phyloP scores from a whole-genome alignment of 2,329 filamentous ascomycete genomes.

The Orbilia oligospora region DNA sequence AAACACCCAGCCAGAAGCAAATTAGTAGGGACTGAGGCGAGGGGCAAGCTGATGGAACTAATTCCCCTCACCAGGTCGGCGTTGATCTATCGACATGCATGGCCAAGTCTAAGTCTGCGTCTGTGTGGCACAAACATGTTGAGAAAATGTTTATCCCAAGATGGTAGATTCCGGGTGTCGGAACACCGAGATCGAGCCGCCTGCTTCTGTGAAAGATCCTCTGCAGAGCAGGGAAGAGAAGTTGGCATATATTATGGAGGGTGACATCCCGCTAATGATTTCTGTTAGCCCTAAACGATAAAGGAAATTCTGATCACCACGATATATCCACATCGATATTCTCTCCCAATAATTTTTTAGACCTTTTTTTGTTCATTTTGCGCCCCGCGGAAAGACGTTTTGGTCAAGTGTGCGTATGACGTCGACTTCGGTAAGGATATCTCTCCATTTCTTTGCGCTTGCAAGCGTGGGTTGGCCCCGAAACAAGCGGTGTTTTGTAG shows the following conservation, averaged over 20 bases:
- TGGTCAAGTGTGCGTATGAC: neutral
- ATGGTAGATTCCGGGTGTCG: neutral
- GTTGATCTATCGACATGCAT: conserved; percentile 10
- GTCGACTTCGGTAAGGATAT: conserved; percentile 4
- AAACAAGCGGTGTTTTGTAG: conserved; percentile 13
- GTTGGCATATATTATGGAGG: neutral
- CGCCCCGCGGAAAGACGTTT: neutral
- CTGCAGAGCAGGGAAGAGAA: neutral
- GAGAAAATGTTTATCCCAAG: conserved; percentile 2
- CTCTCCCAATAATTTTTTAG: neutral
- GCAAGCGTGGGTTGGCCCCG: too few species aligned
- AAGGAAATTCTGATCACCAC: neutral
- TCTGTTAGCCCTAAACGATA: neutral
- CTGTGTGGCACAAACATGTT: conserved; percentile 19
- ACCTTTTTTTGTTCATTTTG: too few species aligned
- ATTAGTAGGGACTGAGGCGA: neutral
- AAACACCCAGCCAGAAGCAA: neutral
- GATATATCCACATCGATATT: neutral
- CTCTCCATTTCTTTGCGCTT: conserved; percentile 7
- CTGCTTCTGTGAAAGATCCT: neutral
- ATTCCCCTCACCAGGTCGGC: neutral
- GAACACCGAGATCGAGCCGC: neutral
- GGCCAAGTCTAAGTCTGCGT: conserved; percentile 17
- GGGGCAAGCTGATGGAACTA: neutral
- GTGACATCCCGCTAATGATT: conserved; percentile 5